phyloP scores from a whole-genome alignment of 192 early-diverging fungal species.

The Podila horticola region DNA sequence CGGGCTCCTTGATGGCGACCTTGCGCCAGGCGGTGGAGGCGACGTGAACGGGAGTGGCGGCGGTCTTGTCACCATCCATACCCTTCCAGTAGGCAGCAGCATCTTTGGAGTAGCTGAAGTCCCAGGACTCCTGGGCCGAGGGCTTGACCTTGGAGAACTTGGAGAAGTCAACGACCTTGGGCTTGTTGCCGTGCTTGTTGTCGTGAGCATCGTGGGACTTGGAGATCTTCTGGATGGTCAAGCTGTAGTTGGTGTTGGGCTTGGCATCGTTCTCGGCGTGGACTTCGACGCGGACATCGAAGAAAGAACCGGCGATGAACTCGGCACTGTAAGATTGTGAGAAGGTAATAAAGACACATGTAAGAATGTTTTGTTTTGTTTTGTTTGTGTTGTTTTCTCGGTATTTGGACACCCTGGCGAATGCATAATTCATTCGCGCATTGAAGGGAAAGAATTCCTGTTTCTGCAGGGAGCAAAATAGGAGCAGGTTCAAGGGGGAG shows the following conservation, averaged over 20 bases:
- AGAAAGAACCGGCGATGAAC: slow-evolving; percentile 65
- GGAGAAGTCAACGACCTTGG: slow-evolving; percentile 53
- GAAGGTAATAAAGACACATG: neutral
- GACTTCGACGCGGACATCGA: slow-evolving; percentile 71
- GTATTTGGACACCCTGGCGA: too few relatives aligned
- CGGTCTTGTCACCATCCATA: slow-evolving; percentile 32
- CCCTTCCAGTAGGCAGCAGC: slow-evolving; percentile 51
- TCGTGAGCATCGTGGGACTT: slow-evolving; percentile 7
- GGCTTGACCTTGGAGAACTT: slow-evolving; percentile 50
- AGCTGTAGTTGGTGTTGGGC: slow-evolving; percentile 52
- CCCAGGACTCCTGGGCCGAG: slow-evolving; percentile 55
- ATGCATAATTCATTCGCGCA: too few relatives aligned
- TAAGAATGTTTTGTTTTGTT: neutral
- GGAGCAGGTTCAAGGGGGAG: too few relatives aligned
- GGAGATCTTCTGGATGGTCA: slow-evolving; percentile 60
- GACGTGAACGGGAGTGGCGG: slow-evolving; percentile 57
- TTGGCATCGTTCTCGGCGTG: slow-evolving; percentile 60
- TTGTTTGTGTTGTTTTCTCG: neutral
- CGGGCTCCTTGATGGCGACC: slow-evolving; percentile 54
- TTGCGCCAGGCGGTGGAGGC: slow-evolving; percentile 59
- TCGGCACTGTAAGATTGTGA: slow-evolving; percentile 45
- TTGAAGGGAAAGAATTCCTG: too few relatives aligned
- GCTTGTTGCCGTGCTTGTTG: slow-evolving; percentile 21
- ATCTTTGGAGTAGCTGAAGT: slow-evolving; percentile 60
- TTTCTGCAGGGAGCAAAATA: too few relatives aligned